Conservation (phyloP, 2,329 filamentous ascomycete species). For the Diaporthe sp. region DNA sequence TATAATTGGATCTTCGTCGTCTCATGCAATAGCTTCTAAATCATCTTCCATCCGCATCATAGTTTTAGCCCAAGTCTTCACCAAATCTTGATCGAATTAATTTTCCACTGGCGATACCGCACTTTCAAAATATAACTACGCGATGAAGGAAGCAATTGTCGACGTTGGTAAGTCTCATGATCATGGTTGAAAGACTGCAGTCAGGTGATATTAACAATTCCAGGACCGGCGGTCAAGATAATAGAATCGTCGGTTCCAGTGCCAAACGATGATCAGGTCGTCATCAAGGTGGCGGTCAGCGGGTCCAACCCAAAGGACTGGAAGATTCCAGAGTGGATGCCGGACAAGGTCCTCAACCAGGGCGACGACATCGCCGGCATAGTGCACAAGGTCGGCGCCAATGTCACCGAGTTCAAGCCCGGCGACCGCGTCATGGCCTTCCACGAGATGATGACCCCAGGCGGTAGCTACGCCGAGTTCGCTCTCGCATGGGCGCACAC, state of each 20-base stretch:
- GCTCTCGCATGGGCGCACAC: conserved; percentile 56
- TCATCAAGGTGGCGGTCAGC: conserved; percentile 59
- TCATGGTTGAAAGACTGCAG: too few relatives aligned
- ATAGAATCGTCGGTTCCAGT: conserved; percentile 57
- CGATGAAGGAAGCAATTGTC: conserved; percentile 40
- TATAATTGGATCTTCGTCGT: background rate
- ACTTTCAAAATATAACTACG: background rate
- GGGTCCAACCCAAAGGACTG: conserved; percentile 65
- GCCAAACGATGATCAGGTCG: conserved; percentile 55
- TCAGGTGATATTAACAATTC: background rate
- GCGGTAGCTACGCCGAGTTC: conserved; percentile 59
- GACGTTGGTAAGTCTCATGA: background rate
- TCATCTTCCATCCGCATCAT: background rate
- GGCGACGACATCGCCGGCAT: conserved; percentile 70
- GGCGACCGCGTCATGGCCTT: conserved; percentile 72
- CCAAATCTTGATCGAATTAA: background rate
- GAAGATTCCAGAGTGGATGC: conserved; percentile 52
- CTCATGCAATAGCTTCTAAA: background rate
- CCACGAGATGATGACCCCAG: conserved; percentile 55
- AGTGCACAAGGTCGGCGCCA: conserved; percentile 66
- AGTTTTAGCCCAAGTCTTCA: background rate
- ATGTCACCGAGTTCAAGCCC: conserved; percentile 69
- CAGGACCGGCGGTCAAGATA: conserved; percentile 54
- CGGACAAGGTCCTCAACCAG: conserved; percentile 53
- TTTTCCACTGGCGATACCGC: background rate